Base-by-base conservation (phyloP, 2,329 filamentous ascomycete species). In the Cadophora sp. region DNA sequence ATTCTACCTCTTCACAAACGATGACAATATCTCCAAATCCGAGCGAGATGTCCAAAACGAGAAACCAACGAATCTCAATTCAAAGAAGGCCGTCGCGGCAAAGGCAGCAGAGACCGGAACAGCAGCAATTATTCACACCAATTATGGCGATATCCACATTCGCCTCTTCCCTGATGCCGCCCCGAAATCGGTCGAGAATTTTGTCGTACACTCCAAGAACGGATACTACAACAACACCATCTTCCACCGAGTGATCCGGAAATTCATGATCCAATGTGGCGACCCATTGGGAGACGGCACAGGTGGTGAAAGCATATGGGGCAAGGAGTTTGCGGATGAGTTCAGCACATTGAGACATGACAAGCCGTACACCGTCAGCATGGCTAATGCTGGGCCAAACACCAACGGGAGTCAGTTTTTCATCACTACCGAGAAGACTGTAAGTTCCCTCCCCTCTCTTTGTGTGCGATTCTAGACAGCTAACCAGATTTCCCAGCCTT, bases 321-420 rank as follows among this genome's bases (percentile, higher is more conserved):
- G 93, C n/a, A 89, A 84, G 50, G 91, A 96, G 73, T 97, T 97
- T 74, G 92, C 91, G 75, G 96, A 99, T 76, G 96, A 99, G 78
- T 97, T 99, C 73, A 94, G 92, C 73, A 91, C 88, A 20, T 81
- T 99, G 69, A 93, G 91, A 78, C 96, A 99, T 76, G 96, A 99
- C 81, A 97, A 96, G 81, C 91, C 96, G 1, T 99, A 97, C 78
- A 98, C 94, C 0, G 84, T 98, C 66, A 96, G 92, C 78, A 99
- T 99, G 96, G 96, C 96, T 14, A 99, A 99, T 78, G 95, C 96
- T 0, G 96, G 96, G 0, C 93, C 94, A 0, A 94, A 95, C 75
- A 97, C 94, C 43, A 99, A 99, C 77, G 96, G 92, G 16, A 96
- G 91, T 76, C 96, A 99, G 78, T 99, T 99, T 78, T 99, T 99